These are phyloP conservation scores for Teunomyces stri DNA, from an alignment of 805 yeast species.

Conservation along the genomic window DNA sequence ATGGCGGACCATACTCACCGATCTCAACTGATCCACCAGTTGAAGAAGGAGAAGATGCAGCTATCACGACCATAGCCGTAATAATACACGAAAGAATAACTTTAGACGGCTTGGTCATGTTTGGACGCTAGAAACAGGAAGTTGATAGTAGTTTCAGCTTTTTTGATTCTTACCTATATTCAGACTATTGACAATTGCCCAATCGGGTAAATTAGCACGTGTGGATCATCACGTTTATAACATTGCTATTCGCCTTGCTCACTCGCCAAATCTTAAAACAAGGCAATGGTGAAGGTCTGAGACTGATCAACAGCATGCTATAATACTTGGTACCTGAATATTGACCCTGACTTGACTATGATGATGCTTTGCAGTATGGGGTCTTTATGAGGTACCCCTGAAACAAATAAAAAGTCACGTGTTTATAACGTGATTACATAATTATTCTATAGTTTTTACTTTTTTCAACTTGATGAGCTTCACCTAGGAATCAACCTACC, in stretches of 20 bases:
- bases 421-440: neutral
- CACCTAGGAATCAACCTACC: neutral
- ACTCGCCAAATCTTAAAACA: too few species aligned
- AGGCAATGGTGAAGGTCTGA: too few species aligned
- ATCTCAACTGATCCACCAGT: neutral
- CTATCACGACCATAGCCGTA: neutral
- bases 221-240: neutral
- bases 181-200: slow-evolving; percentile 3
- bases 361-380: too few species aligned
- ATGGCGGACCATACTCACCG: neutral
- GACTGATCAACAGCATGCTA: too few species aligned
- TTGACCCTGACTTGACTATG: neutral
- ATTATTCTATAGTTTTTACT: neutral
- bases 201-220: neutral
- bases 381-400: too few species aligned
- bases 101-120: neutral
- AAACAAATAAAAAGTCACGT: neutral
- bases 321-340: too few species aligned
- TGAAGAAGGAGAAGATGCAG: neutral
- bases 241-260: too few species aligned
- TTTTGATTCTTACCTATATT: neutral
- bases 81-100: neutral
- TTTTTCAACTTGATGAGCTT: slow-evolving; percentile 3
- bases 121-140: neutral
- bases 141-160: neutral